Evolutionary conservation across 1,284 basidiomycete species (phyloP).

Genomic region (Cryptococcus wingfieldii): DNA sequence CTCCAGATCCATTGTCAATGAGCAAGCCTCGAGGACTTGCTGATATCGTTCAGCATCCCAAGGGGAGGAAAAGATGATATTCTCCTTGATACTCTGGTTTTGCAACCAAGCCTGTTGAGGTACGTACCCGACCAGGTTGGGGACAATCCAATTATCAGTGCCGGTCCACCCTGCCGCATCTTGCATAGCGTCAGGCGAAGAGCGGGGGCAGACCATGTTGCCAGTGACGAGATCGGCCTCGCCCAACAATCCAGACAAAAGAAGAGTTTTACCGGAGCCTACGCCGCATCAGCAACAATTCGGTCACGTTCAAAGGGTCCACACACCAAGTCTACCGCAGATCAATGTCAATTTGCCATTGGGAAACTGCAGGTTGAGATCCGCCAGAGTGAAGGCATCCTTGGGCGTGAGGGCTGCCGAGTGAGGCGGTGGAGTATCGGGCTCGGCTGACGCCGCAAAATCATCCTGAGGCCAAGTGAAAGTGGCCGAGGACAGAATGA

Average conservation of each 20-base stretch:
- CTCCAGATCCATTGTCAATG: constrained; percentile 72
- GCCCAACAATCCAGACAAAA: constrained; percentile 76
- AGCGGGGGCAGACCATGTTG: constrained; percentile 67
- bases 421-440: not conserved
- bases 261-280: constrained; percentile 76
- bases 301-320: not conserved
- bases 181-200: constrained; percentile 72
- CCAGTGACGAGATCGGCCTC: constrained; percentile 79
- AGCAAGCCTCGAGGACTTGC: constrained; percentile 70
- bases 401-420: constrained; percentile 67
- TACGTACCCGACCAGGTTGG: constrained; percentile 74
- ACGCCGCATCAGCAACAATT: constrained; percentile 28
- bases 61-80: constrained; percentile 84
- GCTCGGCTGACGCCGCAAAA: not conserved
- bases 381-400: constrained; percentile 73
- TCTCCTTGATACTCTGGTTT: constrained; percentile 90
- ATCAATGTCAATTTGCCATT: constrained; percentile 70
- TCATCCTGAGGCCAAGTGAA: constrained; percentile 81
- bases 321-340: constrained; percentile 58
- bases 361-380: constrained; percentile 74
- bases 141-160: constrained; percentile 67
- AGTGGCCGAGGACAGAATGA: constrained; percentile 76
- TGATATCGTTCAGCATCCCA: constrained; percentile 73
- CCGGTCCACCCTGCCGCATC: constrained; percentile 50
- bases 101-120: constrained; percentile 74